A percentile compares a stretch with the other conserved stretches of the same genome.
Evolutionary conservation across 805 yeast genomes (phyloP).

Genomic region (Wickerhamiella shivajii): DNA sequence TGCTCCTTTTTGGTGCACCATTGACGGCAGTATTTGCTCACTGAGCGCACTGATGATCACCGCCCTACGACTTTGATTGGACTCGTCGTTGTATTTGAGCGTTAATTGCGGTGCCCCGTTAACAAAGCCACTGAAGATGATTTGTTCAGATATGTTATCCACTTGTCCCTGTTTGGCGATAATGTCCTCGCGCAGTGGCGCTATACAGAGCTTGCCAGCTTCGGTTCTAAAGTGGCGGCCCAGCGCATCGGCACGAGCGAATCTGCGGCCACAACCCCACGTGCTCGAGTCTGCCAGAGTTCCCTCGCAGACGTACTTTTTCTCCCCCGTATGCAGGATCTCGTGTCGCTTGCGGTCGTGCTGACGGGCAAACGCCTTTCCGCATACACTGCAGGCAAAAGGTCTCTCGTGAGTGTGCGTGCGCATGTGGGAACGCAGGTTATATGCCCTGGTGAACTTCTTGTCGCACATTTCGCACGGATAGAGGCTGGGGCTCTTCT

Average conservation of each 20-base stretch:
- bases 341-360: constrained; percentile 71
- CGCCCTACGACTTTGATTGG: constrained; percentile 17
- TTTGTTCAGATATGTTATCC: constrained; percentile 17
- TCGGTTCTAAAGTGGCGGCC: constrained; percentile 66
- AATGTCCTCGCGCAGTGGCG: constrained; percentile 44
- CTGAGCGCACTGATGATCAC: constrained; percentile 19
- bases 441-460: constrained; percentile 82
- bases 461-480: constrained; percentile 75
- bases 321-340: constrained; percentile 56
- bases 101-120: constrained; percentile 14
- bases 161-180: constrained; percentile 11
- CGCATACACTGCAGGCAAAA: constrained; percentile 47
- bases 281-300: constrained; percentile 36
- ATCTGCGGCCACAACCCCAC: constrained; percentile 66
- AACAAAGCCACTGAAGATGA: constrained; percentile 13
- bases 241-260: constrained; percentile 66
- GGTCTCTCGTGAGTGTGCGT: constrained; percentile 74
- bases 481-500: constrained; percentile 58
- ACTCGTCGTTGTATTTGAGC: constrained; percentile 13
- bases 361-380: constrained; percentile 57
- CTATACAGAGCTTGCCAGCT: constrained; percentile 54
- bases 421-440: constrained; percentile 75
- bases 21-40: constrained; percentile 12
- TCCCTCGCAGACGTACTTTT: constrained; percentile 56
- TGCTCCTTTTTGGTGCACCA: not conserved